Conservation (phyloP, 805 yeast species). For the Candida maris region DNA sequence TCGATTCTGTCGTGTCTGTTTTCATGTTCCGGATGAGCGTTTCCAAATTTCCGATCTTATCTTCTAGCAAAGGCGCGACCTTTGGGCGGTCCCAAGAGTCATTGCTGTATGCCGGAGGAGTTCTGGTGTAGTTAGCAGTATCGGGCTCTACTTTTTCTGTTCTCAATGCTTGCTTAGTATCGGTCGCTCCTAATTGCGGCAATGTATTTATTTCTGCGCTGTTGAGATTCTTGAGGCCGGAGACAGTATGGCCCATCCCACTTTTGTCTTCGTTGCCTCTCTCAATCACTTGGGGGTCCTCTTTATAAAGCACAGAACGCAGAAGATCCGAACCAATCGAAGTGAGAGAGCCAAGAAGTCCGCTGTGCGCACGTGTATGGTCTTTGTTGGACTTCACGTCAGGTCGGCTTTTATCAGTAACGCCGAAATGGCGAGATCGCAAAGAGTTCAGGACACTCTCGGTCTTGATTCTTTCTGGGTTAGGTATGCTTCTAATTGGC, state of each 20-base stretch:
- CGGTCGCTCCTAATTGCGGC: neutral
- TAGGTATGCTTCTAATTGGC: slow-evolving; percentile 22
- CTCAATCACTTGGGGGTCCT: slow-evolving; percentile 7
- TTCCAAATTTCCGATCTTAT: slow-evolving; percentile 11
- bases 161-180: neutral
- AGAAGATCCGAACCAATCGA: slow-evolving; percentile 27
- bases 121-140: neutral
- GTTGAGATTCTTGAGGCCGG: slow-evolving; percentile 9
- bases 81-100: neutral
- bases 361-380: slow-evolving; percentile 8
- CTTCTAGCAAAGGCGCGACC: neutral
- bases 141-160: neutral
- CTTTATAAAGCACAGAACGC: slow-evolving; percentile 28
- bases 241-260: neutral
- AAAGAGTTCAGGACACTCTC: slow-evolving; percentile 19
- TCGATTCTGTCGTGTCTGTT: slow-evolving; percentile 13
- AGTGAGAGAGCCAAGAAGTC: slow-evolving; percentile 25
- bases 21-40: slow-evolving; percentile 18
- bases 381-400: neutral
- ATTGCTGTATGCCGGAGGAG: neutral
- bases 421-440: slow-evolving; percentile 10
- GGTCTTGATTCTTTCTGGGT: slow-evolving; percentile 14
- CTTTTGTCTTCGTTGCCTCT: neutral
- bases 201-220: slow-evolving; percentile 5
- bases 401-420: slow-evolving; percentile 4